These are phyloP conservation scores for Hydnomerulius pinastri DNA, from an alignment of 768 basidiomycete genomes.

Conservation along the genomic window DNA sequence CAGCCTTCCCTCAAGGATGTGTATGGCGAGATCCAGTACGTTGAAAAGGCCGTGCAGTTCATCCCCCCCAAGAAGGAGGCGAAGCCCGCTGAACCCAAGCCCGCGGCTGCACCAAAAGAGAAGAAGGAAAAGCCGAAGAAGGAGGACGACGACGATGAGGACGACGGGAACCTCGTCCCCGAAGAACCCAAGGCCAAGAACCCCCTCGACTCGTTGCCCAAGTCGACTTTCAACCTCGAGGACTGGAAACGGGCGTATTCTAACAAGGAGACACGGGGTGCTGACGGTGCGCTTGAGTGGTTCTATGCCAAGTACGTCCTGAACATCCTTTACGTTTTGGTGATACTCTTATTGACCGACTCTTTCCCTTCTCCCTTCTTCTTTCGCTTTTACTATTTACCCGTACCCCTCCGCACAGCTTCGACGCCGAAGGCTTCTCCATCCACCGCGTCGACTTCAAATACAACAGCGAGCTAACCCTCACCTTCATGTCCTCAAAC, in stretches of 20 bases:
- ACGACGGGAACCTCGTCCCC: slow-evolving; percentile 72
- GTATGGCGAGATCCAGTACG: slow-evolving; percentile 59
- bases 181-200: slow-evolving; percentile 92
- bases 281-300: slow-evolving; percentile 88
- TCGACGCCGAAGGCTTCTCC: slow-evolving; percentile 87
- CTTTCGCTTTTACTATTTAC: slow-evolving; percentile 3
- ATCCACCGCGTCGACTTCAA: slow-evolving; percentile 94
- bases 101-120: slow-evolving; percentile 47
- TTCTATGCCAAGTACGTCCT: slow-evolving; percentile 85
- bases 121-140: slow-evolving; percentile 68
- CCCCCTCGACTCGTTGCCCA: slow-evolving; percentile 90
- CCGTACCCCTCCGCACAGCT: slow-evolving; percentile 51
- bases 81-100: slow-evolving; percentile 37
- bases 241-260: slow-evolving; percentile 99
- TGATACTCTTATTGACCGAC: too few relatives aligned
- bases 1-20: slow-evolving; percentile 73
- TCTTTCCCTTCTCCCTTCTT: too few relatives aligned
- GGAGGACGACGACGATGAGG: slow-evolving; percentile 63
- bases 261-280: slow-evolving; percentile 92
- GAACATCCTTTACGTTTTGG: too few relatives aligned
- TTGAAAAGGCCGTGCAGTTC: slow-evolving; percentile 72
- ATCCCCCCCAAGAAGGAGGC: slow-evolving; percentile 74
- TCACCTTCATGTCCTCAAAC: slow-evolving; percentile 93
- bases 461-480: slow-evolving; percentile 92
- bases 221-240: slow-evolving; percentile 85